Evolutionary conservation across 1,284 basidiomycete species (phyloP).

Genomic region (Baeospora myosura): DNA sequence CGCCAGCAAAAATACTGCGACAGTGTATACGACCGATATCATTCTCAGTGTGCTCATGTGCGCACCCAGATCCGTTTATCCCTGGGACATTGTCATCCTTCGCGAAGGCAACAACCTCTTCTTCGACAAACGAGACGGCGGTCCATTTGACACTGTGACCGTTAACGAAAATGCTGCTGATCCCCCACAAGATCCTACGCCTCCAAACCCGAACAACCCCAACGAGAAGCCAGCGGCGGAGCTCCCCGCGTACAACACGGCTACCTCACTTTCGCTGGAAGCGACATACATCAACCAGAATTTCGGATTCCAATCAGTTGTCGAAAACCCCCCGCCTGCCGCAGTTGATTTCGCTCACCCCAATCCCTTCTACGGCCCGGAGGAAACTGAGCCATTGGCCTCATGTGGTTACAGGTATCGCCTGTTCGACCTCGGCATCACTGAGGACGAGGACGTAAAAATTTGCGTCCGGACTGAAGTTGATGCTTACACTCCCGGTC

Average conservation of each 20-base stretch:
- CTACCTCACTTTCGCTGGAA: slow-evolving; percentile 90
- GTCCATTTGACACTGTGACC: slow-evolving; percentile 94
- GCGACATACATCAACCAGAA: slow-evolving; percentile 99
- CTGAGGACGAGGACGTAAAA: slow-evolving; percentile 86
- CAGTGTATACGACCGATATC: slow-evolving; percentile 91
- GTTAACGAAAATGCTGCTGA: slow-evolving; percentile 99
- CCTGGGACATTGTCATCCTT: slow-evolving; percentile 97
- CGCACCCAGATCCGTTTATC: slow-evolving; percentile 90
- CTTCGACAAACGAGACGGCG: slow-evolving; percentile 97
- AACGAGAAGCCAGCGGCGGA: slow-evolving; percentile 67
- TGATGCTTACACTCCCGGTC: slow-evolving; percentile 76
- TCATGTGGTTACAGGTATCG: slow-evolving; percentile 96
- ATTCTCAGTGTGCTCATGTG: slow-evolving; percentile 97
- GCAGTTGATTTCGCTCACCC: slow-evolving; percentile 72
- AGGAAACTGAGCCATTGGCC: slow-evolving; percentile 91
- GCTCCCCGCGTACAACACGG: slow-evolving; percentile 81
- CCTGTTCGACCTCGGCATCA: slow-evolving; percentile 88
- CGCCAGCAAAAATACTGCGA: slow-evolving; percentile 71
- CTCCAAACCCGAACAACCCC: slow-evolving; percentile 72
- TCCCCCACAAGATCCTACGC: slow-evolving; percentile 82
- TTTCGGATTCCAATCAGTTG: slow-evolving; percentile 94
- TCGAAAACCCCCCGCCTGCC: slow-evolving; percentile 59
- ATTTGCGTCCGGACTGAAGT: slow-evolving; percentile 95
- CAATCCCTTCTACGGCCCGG: slow-evolving; percentile 94
- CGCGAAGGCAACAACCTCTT: slow-evolving; percentile 91